phyloP scores from a whole-genome alignment of 139 green algal species.

The Ulvella scutata region DNA sequence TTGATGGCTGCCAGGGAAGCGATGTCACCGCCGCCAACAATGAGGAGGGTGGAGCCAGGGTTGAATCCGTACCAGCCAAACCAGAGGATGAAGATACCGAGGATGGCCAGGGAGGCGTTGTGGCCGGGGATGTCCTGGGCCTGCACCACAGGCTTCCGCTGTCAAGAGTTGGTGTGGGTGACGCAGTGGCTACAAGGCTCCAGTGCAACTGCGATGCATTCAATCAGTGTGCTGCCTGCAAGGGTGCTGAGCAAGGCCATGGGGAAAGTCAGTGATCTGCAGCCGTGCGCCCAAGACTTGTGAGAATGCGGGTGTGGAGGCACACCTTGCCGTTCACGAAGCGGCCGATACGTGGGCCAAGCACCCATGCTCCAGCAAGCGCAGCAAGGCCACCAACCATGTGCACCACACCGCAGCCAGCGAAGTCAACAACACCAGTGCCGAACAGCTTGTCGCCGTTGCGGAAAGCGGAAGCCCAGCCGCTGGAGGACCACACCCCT shows the following conservation, averaged over 20 bases:
- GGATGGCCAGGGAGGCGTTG: slow-evolving; percentile 25
- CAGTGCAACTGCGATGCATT: not conserved
- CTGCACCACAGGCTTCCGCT: slow-evolving; percentile 6
- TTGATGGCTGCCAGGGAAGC: slow-evolving; percentile 23
- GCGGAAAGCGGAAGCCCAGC: slow-evolving; percentile 36
- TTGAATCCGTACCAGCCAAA: slow-evolving; percentile 53
- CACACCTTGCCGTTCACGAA: slow-evolving; percentile 48
- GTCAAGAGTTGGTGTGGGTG: not conserved
- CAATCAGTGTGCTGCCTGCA: not conserved
- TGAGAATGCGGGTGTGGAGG: not conserved
- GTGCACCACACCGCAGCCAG: slow-evolving; percentile 45
- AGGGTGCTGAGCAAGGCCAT: not conserved
- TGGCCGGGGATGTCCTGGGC: slow-evolving; percentile 58
- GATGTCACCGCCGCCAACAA: slow-evolving; percentile 11
- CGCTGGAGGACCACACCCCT: slow-evolving; percentile 34
- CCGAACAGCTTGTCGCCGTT: slow-evolving; percentile 14
- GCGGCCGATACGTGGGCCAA: slow-evolving; percentile 73
- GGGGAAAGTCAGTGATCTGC: too few relatives aligned
- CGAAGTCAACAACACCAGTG: slow-evolving; percentile 33
- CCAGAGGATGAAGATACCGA: slow-evolving; percentile 56
- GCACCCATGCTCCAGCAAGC: slow-evolving; percentile 47
- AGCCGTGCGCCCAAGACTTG: too few relatives aligned
- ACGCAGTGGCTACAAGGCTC: not conserved
- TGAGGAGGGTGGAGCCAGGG: slow-evolving; percentile 30
- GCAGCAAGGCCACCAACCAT: slow-evolving; percentile 64